Evolutionary conservation across 345 rosid species (phyloP), one percentile per base, ranked within the genome.

Genomic region (Bruguiera parviflora): DNA sequence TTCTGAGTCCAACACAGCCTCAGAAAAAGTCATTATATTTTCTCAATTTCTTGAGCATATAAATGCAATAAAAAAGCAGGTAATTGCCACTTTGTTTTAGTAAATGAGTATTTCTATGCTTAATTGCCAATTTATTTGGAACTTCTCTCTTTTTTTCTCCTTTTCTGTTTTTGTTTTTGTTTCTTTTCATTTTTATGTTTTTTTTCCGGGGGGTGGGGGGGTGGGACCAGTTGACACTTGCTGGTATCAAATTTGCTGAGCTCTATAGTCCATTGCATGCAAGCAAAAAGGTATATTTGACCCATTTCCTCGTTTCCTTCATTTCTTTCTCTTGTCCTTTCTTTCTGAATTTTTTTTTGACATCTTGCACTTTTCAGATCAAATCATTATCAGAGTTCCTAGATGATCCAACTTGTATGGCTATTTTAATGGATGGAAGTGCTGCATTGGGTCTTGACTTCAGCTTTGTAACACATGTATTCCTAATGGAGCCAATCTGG

Each of bases 1-100:
- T 63, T 55, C 66, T 56, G 79, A 73, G 52, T 67, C 85, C 74
- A 79, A 43, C 75, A 43, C 33, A 55, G 73, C 75, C 51, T 63
- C 70, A 3, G 92, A 92, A 73, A 95, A 95, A 85, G 96, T 95
- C 46, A 65, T 95, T 63, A 83, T 95, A 66, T 92, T 92, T 80
- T 95, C 99, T 68, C 99, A 95, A 73, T 92, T 95, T 85, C 92
- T 88, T 78, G 96, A 90, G 84, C 99, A 95, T 76, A 87, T 95
- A 71, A 84, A 87, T 77, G 93, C 87, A 69, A 86, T 95, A 59
- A 92, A 89, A 74, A 86, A 86, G 78, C 99, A 92, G 96, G 98
- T 95, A 83, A 28, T 64, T 64, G 63, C 79, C 58, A 37, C 31
- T 72, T 25, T 39, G 11, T 20, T n/a, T 43, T 61, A 67, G 65